Base-by-base conservation (phyloP, 306 rosid species). In the Fragaria nilgerrensis region DNA sequence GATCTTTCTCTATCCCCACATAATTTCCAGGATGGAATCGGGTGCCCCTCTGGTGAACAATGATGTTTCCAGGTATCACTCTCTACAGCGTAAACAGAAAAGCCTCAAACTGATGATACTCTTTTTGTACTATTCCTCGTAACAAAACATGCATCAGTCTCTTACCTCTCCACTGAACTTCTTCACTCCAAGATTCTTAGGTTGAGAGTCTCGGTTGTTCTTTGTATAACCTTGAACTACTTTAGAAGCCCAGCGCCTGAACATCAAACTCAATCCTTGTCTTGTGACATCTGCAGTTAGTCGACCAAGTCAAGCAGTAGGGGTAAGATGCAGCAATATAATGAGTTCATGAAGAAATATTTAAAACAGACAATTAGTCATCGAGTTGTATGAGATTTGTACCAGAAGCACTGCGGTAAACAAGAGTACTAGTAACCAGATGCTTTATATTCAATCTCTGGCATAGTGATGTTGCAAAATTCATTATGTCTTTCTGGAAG, bases 111-210 rank as follows among this genome's bases (percentile, higher is more conserved):
- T 37, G 8, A 79, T 62, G 36, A 2, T 19, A 37, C 3, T 10
- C 1, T 29, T 29, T 29, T 29, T 29, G 32, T 29, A 29, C 32
- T 29, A 29, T 29, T 27, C 2, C 11, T 32, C 69, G 63, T 75
- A 75, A 41, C 78, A 44, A 25, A 79, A 72, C 32, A 29, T 29
- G 32, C 34, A 79, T 44, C 29, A 77, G 49, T 34, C 72, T 77
- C 89, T 89, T 84, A 90, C 98, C 96, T 92, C 97, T 71, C 98
- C 97, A 44, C 97, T 97, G 59, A 85, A 94, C 80, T 92, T 94
- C 87, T 94, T 90, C 37, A 94, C 98, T 68, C 98, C 98, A 58
- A 94, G 96, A 86, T 88, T 83, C 89, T 94, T 92, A 19, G 98
- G 97, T 48, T 85, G 82, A 17, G 98, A 94, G 83, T 94, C 97